Evolutionary conservation across 441 rosid species (phyloP).

Genomic region (Bocquillonia castaneifolia): DNA sequence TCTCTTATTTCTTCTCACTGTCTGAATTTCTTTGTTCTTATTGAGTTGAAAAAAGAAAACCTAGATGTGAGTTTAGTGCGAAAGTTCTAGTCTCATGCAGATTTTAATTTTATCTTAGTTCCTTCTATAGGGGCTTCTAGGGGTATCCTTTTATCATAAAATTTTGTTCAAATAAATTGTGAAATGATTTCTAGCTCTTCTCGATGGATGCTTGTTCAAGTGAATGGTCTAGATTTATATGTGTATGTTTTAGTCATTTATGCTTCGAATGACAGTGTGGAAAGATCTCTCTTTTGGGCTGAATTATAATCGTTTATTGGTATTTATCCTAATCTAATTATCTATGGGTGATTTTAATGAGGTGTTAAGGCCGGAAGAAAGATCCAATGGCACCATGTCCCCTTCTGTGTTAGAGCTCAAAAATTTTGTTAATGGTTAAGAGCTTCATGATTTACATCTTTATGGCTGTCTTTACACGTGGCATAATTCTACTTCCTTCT

Average conservation of each 20-base stretch:
- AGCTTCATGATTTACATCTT: neutral
- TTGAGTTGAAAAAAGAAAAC: neutral
- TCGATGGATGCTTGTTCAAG: neutral
- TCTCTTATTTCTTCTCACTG: neutral
- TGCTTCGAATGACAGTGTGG: too few relatives aligned
- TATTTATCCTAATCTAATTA: neutral
- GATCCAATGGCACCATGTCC: neutral
- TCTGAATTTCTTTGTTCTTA: neutral
- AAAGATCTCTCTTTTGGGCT: neutral
- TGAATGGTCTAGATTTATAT: neutral
- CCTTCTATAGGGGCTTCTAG: neutral
- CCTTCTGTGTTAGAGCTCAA: neutral
- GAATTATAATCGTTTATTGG: neutral
- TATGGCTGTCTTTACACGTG: neutral
- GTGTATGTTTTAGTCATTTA: neutral
- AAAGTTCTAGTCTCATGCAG: neutral
- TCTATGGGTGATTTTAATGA: neutral
- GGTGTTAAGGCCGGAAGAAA: neutral
- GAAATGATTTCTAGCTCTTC: neutral
- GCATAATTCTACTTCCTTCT: neutral
- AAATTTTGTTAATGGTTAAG: neutral
- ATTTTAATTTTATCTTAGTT: neutral
- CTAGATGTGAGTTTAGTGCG: neutral
- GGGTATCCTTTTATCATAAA: neutral
- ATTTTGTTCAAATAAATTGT: neutral